Conservation (phyloP, 139 green algal genomes). For the Edaphochlamys debaryana region DNA sequence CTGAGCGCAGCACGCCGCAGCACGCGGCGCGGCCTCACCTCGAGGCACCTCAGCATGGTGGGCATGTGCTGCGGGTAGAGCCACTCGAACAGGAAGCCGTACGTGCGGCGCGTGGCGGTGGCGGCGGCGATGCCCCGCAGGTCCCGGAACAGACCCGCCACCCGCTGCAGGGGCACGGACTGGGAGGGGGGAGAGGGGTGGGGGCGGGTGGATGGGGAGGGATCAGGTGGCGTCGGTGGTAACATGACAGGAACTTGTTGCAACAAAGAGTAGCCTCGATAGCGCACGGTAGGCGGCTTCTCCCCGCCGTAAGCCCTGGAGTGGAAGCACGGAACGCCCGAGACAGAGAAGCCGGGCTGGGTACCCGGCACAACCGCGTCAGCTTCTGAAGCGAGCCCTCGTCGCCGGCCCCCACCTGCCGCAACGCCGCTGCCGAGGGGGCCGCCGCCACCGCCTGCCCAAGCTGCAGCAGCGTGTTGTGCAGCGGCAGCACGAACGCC, state of each 20-base stretch:
- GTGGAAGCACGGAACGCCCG: too few species aligned
- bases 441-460: conserved; percentile 35
- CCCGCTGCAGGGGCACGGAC: conserved; percentile 68
- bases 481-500: conserved; percentile 92
- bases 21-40: conserved; percentile 23
- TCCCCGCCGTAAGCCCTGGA: too few species aligned
- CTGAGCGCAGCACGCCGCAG: too few species aligned
- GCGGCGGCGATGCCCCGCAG: conserved; percentile 92
- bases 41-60: conserved; percentile 78
- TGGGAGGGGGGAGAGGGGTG: conserved; percentile 66
- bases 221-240: conserved; percentile 43
- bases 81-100: conserved; percentile 96
- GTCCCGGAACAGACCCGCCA: conserved; percentile 93
- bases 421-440: conserved; percentile 52
- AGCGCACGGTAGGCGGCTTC: too few species aligned
- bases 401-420: too few species aligned
- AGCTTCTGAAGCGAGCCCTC: too few species aligned
- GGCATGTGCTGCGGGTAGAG: conserved; percentile 94
- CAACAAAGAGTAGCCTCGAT: too few species aligned
- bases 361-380: too few species aligned
- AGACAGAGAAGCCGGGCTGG: too few species aligned
- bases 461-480: conserved; percentile 70
- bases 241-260: too few species aligned
- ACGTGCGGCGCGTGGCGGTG: conserved; percentile 86
- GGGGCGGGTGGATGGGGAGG: conserved; percentile 24